Percentiles rank a stretch among this genome's conserved stretches.
Evolutionary conservation across 1,284 basidiomycete genomes (phyloP).

Genomic region (Trichosporon ovoides): DNA sequence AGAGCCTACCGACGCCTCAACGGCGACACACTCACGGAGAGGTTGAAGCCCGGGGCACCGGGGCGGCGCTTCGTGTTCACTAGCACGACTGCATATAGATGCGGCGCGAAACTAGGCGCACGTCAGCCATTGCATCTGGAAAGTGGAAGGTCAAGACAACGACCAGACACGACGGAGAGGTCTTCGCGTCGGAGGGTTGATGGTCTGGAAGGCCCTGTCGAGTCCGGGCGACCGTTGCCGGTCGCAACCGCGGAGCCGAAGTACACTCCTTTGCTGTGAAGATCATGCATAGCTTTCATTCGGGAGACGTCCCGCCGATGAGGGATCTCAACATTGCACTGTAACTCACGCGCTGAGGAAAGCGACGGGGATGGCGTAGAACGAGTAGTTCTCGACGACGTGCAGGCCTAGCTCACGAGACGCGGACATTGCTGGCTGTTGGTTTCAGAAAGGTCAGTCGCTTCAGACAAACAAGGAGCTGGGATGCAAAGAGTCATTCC

Average conservation of each 20-base stretch:
- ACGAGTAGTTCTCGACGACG: conserved; percentile 21
- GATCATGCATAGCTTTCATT: too few species aligned
- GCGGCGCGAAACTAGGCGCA: conserved; percentile 15
- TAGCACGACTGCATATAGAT: conserved; percentile 16
- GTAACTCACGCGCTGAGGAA: conserved; percentile 24
- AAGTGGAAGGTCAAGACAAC: not conserved
- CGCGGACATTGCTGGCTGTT: not conserved
- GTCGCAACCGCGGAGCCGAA: too few species aligned
- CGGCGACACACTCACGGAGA: conserved; percentile 13
- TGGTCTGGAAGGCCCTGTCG: too few species aligned
- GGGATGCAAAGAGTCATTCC: too few species aligned
- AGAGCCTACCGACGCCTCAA: too few species aligned
- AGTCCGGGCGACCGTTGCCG: too few species aligned
- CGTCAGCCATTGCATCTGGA: not conserved
- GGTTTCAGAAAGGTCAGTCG: not conserved
- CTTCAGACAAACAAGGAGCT: too few species aligned
- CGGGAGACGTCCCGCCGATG: too few species aligned
- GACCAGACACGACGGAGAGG: too few species aligned
- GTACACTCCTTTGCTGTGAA: too few species aligned
- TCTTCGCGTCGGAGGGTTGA: too few species aligned
- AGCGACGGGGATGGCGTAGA: conserved; percentile 35
- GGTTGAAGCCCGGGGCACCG: conserved; percentile 18
- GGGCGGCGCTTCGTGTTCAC: conserved; percentile 11
- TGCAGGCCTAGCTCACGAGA: conserved; percentile 1
- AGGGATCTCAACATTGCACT: too few species aligned